Evolutionary conservation across 495 filamentous ascomycete species (phyloP).

Genomic region (Parathielavia appendiculata): DNA sequence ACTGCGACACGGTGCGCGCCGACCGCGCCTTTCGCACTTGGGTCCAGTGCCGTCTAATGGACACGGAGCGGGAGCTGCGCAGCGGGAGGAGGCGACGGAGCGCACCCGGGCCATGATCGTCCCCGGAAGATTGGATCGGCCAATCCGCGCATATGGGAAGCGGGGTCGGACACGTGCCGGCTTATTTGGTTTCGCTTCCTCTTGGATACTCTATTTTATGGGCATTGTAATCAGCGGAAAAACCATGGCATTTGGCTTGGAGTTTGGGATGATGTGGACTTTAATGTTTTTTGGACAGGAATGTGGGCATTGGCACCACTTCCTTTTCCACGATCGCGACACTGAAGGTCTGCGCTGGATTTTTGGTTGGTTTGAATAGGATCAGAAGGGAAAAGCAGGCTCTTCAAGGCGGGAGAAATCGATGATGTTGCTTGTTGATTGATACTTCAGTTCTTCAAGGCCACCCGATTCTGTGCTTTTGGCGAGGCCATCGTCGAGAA

Average conservation of each 20-base stretch:
- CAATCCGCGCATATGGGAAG: too few species aligned
- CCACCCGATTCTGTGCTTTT: too few species aligned
- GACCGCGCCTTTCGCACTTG: constrained; percentile 55
- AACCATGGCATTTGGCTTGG: constrained; percentile 13
- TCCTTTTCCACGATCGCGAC: too few species aligned
- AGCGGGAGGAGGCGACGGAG: constrained; percentile 42
- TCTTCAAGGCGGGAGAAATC: not conserved
- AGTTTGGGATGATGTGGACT: constrained; percentile 9
- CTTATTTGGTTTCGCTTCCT: not conserved
- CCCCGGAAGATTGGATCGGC: not conserved
- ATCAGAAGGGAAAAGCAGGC: not conserved
- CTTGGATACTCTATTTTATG: not conserved
- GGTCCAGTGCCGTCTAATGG: constrained; percentile 60
- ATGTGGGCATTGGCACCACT: too few species aligned
- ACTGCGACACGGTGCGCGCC: constrained; percentile 52
- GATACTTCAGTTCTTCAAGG: too few species aligned
- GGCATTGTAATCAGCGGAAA: constrained; percentile 10
- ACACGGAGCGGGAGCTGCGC: constrained; percentile 56
- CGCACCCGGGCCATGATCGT: constrained; percentile 26
- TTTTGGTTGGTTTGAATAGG: not conserved
- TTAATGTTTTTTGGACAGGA: not conserved
- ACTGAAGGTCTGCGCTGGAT: not conserved
- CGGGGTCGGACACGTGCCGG: too few species aligned
- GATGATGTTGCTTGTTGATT: not conserved
- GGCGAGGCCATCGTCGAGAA: too few species aligned